Percentiles rank a stretch among this genome's conserved stretches.
Evolutionary conservation across 2,329 filamentous ascomycete genomes (phyloP).

Genomic region (Aspergillus costaricaensis): DNA sequence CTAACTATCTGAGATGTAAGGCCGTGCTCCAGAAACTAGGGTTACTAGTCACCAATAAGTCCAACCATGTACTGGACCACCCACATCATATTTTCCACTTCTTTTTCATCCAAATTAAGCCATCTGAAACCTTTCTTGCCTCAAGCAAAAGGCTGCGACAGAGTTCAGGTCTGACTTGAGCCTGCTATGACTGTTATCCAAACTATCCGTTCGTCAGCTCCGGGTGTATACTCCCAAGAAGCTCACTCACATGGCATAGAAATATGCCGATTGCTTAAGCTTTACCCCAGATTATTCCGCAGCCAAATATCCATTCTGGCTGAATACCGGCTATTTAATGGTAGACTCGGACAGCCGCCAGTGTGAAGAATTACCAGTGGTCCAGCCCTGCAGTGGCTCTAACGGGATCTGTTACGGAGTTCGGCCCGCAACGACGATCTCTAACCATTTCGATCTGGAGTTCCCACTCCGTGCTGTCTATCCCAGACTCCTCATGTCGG

Average conservation of each 20-base stretch:
- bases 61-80: too few species aligned
- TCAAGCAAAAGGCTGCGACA: too few species aligned
- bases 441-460: background rate
- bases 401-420: conserved; percentile 6
- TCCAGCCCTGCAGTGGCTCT: background rate
- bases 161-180: too few species aligned
- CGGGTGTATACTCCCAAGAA: background rate
- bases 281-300: background rate
- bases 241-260: too few species aligned
- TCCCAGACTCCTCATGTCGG: background rate
- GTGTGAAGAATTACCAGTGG: background rate
- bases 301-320: background rate
- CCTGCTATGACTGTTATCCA: background rate
- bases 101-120: too few species aligned
- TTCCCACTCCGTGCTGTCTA: background rate
- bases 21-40: too few species aligned
- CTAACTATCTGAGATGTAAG: too few species aligned
- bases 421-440: conserved; percentile 6
- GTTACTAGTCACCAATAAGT: too few species aligned
- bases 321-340: conserved; percentile 1
- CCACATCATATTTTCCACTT: too few species aligned
- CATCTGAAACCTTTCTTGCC: too few species aligned
- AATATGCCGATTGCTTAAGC: background rate
- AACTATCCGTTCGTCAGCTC: background rate
- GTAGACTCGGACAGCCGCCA: background rate